Percentiles rank a stretch among this genome's conserved stretches.
These are phyloP conservation scores for Pseudohalonectria lignicola DNA, from an alignment of 2,329 filamentous ascomycete genomes.

Conservation along the genomic window DNA sequence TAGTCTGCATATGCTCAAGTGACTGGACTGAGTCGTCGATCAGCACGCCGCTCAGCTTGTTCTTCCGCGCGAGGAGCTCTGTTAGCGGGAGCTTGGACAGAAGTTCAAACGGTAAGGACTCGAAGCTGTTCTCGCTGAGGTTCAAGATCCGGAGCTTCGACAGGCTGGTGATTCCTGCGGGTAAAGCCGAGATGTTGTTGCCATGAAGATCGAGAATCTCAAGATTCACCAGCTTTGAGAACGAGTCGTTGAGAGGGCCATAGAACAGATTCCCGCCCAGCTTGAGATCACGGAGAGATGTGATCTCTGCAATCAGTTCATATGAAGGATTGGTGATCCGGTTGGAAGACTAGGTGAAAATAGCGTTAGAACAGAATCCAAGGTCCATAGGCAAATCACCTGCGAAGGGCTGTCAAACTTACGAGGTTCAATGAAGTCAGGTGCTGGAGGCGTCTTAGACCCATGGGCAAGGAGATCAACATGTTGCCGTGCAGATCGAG, in stretches of 20 bases:
- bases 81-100: conserved; percentile 58
- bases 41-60: conserved; percentile 63
- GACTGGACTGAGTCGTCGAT: conserved; percentile 50
- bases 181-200: conserved; percentile 67
- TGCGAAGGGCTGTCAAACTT: conserved; percentile 19
- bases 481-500: conserved; percentile 82
- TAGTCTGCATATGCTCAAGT: conserved; percentile 55
- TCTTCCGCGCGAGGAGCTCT: conserved; percentile 67
- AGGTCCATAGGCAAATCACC: neutral
- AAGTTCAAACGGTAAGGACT: conserved; percentile 56
- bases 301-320: conserved; percentile 63
- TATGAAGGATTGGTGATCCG: conserved; percentile 62
- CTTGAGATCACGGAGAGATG: conserved; percentile 65
- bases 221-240: conserved; percentile 55
- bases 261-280: conserved; percentile 67
- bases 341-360: conserved; percentile 56
- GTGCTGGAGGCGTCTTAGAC: conserved; percentile 59
- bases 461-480: conserved; percentile 60
- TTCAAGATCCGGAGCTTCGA: conserved; percentile 64
- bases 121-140: conserved; percentile 67
- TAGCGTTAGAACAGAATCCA: neutral
- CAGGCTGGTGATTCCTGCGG: conserved; percentile 55
- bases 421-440: conserved; percentile 78
- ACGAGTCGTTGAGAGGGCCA: conserved; percentile 52
- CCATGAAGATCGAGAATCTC: conserved; percentile 73